Conservation (phyloP, 2,329 filamentous ascomycete species). For the Fusarium tjaetaba region DNA sequence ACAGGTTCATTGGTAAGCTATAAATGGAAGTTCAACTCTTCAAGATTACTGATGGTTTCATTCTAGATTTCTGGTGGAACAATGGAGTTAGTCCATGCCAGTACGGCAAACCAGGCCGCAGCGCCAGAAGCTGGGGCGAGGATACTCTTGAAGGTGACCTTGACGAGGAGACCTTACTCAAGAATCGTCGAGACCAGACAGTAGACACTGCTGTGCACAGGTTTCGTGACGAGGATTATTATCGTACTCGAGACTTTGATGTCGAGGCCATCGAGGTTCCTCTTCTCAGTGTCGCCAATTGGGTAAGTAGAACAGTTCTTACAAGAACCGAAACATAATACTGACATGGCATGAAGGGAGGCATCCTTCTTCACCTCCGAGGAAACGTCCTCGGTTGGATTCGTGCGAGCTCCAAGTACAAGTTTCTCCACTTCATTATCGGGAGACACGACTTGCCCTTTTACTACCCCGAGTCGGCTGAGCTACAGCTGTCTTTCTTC, state of each 20-base stretch:
- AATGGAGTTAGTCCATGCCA: constrained; percentile 60
- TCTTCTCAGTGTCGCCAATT: constrained; percentile 73
- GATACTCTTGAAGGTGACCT: constrained; percentile 69
- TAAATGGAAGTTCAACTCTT: rapidly evolving
- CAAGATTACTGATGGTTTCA: rapidly evolving
- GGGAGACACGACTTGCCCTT: constrained; percentile 78
- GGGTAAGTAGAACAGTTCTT: constrained; percentile 61
- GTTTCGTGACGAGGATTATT: constrained; percentile 73
- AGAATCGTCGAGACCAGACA: constrained; percentile 59
- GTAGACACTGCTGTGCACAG: constrained; percentile 57
- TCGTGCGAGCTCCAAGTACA: constrained; percentile 71
- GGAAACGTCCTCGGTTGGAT: constrained; percentile 74
- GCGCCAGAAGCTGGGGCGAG: constrained; percentile 59
- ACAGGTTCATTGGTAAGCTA: constrained; percentile 60
- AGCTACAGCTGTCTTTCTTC: constrained; percentile 73
- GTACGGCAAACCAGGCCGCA: constrained; percentile 66
- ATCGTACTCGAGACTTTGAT: constrained; percentile 71
- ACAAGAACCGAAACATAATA: not conserved
- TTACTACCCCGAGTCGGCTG: constrained; percentile 75
- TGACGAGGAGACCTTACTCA: constrained; percentile 58
- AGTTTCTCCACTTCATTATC: constrained; percentile 75
- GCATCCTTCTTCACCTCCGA: constrained; percentile 72
- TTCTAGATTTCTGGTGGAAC: constrained; percentile 34
- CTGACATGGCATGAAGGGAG: not conserved
- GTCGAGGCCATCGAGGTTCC: constrained; percentile 74